Percentiles rank a stretch among this genome's conserved stretches.
phyloP scores from a whole-genome alignment of 805 yeast species.

The Wickerhamiella kazuoi region DNA sequence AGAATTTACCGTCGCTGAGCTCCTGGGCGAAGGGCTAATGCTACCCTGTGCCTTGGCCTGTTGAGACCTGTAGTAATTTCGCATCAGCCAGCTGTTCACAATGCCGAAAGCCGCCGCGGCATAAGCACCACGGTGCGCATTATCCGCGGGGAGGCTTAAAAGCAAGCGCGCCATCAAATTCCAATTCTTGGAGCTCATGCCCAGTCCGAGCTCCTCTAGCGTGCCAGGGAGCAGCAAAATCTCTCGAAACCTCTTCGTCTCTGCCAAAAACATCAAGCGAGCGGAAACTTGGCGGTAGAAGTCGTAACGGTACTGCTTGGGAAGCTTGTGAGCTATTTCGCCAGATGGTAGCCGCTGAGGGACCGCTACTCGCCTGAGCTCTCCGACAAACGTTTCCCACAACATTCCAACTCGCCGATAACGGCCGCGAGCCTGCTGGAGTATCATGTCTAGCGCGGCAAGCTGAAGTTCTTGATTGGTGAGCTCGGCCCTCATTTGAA shows the following conservation, averaged over 20 bases:
- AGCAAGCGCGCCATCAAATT: slow-evolving; percentile 3
- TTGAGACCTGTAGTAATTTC: neutral
- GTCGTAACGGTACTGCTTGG: slow-evolving; percentile 8
- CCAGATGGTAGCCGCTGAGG: slow-evolving; percentile 1
- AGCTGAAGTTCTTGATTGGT: slow-evolving; percentile 2
- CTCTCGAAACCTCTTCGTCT: neutral
- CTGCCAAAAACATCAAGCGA: slow-evolving; percentile 5
- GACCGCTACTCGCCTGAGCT: slow-evolving; percentile 3
- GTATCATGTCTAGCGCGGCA: slow-evolving; percentile 10
- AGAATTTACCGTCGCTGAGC: neutral
- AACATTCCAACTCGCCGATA: slow-evolving; percentile 1
- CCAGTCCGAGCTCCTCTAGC: slow-evolving; percentile 3
- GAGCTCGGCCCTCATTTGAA: slow-evolving; percentile 9
- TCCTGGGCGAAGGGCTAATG: neutral
- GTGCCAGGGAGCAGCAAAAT: slow-evolving; percentile 6
- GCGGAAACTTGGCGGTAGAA: slow-evolving; percentile 5
- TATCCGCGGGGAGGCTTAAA: neutral
- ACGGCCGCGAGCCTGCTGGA: slow-evolving; percentile 3
- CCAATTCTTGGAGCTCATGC: slow-evolving; percentile 2
- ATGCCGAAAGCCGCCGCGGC: neutral
- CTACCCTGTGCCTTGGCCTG: neutral
- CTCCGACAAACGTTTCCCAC: slow-evolving; percentile 9
- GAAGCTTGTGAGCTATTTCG: slow-evolving; percentile 3
- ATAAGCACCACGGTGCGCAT: neutral
- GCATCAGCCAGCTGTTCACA: neutral